Base-by-base conservation (phyloP, 352 stramenopile species). In the Pythium aquatile region DNA sequence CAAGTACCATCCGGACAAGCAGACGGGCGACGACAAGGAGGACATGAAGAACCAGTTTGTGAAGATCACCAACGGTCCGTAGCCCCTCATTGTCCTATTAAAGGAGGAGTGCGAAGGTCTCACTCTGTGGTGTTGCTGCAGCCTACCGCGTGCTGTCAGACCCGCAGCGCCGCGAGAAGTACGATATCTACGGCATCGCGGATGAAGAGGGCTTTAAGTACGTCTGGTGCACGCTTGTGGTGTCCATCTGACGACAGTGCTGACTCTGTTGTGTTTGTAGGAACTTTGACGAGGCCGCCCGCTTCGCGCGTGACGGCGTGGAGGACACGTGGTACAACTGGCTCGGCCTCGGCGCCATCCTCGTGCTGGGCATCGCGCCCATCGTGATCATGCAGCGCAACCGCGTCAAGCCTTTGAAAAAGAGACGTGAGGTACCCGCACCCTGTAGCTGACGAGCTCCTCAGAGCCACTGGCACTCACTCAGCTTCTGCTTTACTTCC, bases 1-100 rank as follows among this genome's bases (percentile, higher is more conserved):
- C 49, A 93, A 98, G 73, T 98, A 97, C 69, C 94, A 98, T 75
- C 94, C 94, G 29, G 94, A 98, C 73, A 98, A 98, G 77, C 92
- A 97, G 55, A 87, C 90, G 30, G 77, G 81, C 24, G 78, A 88
- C 29, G 80, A 61, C 13, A 75, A 78, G 17, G 79, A 87, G 44
- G 66, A 63, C 13, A 83, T 87, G 76, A 85, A 83, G 65, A 79
- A 86, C 32, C 66, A 82, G 61, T 91, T 91, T 51, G 73, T 91
- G 63, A 87, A 91, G 76, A 88, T 91, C 73, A 77, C 79, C 55
- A 91, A 91, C 63, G 82, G 81, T 90, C 53, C 16, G 66, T 59
- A 11, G 8, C n/a, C 3, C 28, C 5, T 5, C 28, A 35, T 24
- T 24, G 20, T 24, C 20, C 20, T 24, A 24, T 24, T 24, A 24